phyloP scores from a whole-genome alignment of 2,329 filamentous ascomycete species.

The Sporothrix pseudoabietina region DNA sequence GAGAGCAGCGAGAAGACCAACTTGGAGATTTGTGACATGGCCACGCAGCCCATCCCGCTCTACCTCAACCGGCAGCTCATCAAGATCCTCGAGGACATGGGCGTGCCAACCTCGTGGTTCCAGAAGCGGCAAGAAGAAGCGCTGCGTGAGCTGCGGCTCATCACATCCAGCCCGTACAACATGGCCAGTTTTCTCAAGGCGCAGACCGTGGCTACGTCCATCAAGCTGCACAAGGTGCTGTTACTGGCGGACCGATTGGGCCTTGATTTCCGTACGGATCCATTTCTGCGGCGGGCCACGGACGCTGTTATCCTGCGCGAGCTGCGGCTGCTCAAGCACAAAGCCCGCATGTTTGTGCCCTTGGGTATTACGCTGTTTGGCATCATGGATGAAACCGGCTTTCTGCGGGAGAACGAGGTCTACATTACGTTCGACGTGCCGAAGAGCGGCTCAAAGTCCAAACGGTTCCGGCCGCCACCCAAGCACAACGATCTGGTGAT shows the following conservation, averaged over 20 bases:
- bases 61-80: slow-evolving; percentile 79
- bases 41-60: slow-evolving; percentile 66
- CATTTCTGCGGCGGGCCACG: slow-evolving; percentile 69
- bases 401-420: slow-evolving; percentile 66
- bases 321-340: slow-evolving; percentile 75
- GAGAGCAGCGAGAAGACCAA: slow-evolving; percentile 54
- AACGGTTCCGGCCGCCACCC: slow-evolving; percentile 32
- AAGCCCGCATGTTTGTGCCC: slow-evolving; percentile 70
- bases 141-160: slow-evolving; percentile 59
- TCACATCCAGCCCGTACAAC: slow-evolving; percentile 61
- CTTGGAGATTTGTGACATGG: slow-evolving; percentile 72
- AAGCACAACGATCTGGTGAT: slow-evolving; percentile 51
- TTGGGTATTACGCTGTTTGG: slow-evolving; percentile 77
- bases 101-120: slow-evolving; percentile 61
- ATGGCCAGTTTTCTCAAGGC: slow-evolving; percentile 67
- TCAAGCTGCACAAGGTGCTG: slow-evolving; percentile 65
- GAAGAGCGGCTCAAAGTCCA: slow-evolving; percentile 32
- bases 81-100: slow-evolving; percentile 83
- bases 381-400: slow-evolving; percentile 78
- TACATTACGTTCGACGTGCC: slow-evolving; percentile 55
- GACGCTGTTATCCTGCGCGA: slow-evolving; percentile 71
- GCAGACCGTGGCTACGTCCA: slow-evolving; percentile 61
- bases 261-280: slow-evolving; percentile 67
- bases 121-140: slow-evolving; percentile 64
- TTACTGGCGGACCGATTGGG: slow-evolving; percentile 58